Evolutionary conservation across 768 basidiomycete species (phyloP), one percentile per base, ranked within the genome.

Genomic region (Lactarius tabidus): DNA sequence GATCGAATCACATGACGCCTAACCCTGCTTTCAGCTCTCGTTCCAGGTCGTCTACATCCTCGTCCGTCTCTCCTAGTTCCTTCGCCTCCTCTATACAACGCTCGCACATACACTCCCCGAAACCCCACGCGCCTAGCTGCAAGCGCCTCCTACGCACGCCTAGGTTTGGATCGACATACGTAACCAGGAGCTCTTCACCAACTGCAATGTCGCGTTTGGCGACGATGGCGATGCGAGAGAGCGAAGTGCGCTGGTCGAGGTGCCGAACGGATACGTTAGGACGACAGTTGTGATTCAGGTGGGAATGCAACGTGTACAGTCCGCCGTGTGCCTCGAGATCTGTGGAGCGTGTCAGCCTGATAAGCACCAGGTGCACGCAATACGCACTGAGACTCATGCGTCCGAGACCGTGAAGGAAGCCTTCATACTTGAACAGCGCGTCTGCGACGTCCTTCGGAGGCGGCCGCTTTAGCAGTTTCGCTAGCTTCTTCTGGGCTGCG

Each of bases 321-420:
- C 93, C 93, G 2, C 92, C 93, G 61, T 94, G 91, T 2, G 88
- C 84, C 76, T 95, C 93, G 58, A 94, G 78, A 71, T 94, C 89
- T 89, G 59, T 8, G 8, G 36, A 54, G 29, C 61, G 29, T 31
- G 38, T 38, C 17, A 38, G 14, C 15, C 2, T 39, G 38, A 2
- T 10, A 51, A 17, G 43, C 31, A 39, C 14, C 3, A 31, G 29
- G n/a, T n/a, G n/a, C n/a, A 17, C 23, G 26, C 26, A 8, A 31
- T 41, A 81, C 88, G 67, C 64, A 91, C 91, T 95, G 29, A 95
- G 81, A 66, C 84, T 90, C 85, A 91, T 92, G 52, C 87, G 82
- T 2, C 91, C 90, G 38, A 93, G 74, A 0, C 88, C 84, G 38
- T 81, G 80, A 33, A 93, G 76, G 74, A 93, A 95, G 3, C 83